phyloP scores from a whole-genome alignment of 371 early-diverging fungal species.

The Mucor circinelloides region DNA sequence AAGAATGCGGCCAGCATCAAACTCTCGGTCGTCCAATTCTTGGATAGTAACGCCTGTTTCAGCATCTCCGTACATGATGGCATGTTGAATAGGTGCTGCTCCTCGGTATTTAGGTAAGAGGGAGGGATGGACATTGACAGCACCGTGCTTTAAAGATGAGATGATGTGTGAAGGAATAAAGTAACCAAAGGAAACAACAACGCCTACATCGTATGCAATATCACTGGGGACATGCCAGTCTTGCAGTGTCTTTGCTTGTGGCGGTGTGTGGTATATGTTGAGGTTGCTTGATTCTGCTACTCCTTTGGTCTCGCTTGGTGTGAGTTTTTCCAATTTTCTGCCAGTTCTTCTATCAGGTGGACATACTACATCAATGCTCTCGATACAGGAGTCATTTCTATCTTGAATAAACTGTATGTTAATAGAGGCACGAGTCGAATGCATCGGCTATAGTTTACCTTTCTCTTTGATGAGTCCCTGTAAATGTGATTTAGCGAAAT shows the following conservation, averaged over 20 bases:
- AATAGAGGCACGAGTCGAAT: neutral
- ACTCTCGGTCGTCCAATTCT: conserved; percentile 73
- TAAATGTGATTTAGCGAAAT: conserved; percentile 74
- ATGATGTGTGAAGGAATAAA: conserved; percentile 82
- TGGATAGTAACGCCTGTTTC: conserved; percentile 89
- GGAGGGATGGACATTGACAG: conserved; percentile 89
- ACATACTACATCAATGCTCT: conserved; percentile 70
- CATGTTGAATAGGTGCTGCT: conserved; percentile 89
- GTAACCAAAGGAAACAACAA: conserved; percentile 93
- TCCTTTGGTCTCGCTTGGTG: conserved; percentile 41
- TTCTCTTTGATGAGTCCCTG: conserved; percentile 58
- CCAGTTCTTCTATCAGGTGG: conserved; percentile 61
- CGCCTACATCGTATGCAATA: conserved; percentile 70
- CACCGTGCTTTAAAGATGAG: conserved; percentile 65
- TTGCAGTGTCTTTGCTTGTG: conserved; percentile 22
- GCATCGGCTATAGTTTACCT: conserved; percentile 23
- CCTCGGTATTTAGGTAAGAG: conserved; percentile 90
- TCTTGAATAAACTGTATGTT: neutral
- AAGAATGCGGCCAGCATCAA: conserved; percentile 89
- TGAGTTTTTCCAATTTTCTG: conserved; percentile 41
- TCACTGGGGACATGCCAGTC: conserved; percentile 39
- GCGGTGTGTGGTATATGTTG: conserved; percentile 35
- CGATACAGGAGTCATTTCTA: conserved; percentile 33
- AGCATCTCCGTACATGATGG: conserved; percentile 78
- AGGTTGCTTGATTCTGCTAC: conserved; percentile 43